These are phyloP conservation scores for Phytopythium aichiense DNA, from an alignment of 352 stramenopile species.

Conservation along the genomic window DNA sequence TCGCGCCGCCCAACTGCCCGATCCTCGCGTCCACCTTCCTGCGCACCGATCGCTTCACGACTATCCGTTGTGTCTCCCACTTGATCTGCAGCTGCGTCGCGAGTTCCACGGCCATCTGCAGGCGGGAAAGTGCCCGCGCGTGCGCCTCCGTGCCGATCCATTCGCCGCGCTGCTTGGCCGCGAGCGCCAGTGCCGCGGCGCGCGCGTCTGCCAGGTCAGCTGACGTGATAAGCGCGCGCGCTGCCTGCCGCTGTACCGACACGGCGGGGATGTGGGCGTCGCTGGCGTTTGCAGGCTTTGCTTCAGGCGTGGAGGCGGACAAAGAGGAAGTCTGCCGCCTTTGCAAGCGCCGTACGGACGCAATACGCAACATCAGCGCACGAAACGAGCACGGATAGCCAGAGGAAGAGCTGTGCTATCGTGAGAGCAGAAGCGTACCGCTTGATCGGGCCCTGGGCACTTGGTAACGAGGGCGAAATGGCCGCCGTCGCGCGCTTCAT, in stretches of 20 bases:
- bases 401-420: not conserved
- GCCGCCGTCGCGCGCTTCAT: not conserved
- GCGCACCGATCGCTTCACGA: not conserved
- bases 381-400: not conserved
- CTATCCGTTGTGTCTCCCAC: not conserved
- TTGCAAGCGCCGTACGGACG: not conserved
- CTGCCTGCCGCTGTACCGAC: slow-evolving; percentile 5
- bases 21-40: slow-evolving; percentile 2
- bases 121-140: not conserved
- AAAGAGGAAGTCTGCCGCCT: not conserved
- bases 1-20: not conserved
- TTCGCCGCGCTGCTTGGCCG: not conserved
- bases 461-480: not conserved
- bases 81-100: slow-evolving; percentile 4
- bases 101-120: slow-evolving; percentile 3
- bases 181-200: not conserved
- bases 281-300: not conserved
- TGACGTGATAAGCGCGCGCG: not conserved
- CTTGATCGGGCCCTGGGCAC: not conserved
- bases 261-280: not conserved
- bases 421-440: not conserved
- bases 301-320: not conserved
- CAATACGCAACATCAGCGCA: not conserved
- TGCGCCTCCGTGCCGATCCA: not conserved
- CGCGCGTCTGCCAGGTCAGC: not conserved